phyloP scores from a whole-genome alignment of 805 yeast species.

The Blastobotrys attinorum region DNA sequence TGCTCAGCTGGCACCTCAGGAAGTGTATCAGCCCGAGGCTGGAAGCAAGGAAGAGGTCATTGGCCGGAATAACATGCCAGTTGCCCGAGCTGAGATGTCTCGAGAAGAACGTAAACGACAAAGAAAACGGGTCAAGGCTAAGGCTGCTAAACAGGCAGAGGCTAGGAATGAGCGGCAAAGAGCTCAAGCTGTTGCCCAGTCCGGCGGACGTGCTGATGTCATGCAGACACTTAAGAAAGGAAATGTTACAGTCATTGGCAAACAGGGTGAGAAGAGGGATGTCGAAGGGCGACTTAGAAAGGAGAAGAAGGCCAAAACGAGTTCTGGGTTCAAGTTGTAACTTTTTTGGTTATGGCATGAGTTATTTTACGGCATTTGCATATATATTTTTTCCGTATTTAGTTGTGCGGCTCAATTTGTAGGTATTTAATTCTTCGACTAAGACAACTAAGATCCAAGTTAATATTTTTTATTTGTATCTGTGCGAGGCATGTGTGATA shows the following conservation, averaged over 20 bases:
- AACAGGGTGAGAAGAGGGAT: constrained; percentile 67
- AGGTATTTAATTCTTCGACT: too few relatives aligned
- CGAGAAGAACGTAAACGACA: constrained; percentile 81
- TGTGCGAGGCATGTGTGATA: too few relatives aligned
- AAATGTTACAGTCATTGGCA: constrained; percentile 71
- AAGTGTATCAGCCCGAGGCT: constrained; percentile 49
- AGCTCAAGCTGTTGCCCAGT: constrained; percentile 31
- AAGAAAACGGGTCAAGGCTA: constrained; percentile 80
- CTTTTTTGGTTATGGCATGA: background rate
- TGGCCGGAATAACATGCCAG: constrained; percentile 63
- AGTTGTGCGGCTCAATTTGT: too few relatives aligned
- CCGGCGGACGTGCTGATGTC: constrained; percentile 52
- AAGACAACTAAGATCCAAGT: too few relatives aligned
- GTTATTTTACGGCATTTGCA: background rate
- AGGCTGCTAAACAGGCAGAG: constrained; percentile 48
- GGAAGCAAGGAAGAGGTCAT: constrained; percentile 46
- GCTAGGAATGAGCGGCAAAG: constrained; percentile 28
- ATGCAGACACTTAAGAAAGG: constrained; percentile 67
- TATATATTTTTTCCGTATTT: too few relatives aligned
- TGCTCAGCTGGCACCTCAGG: constrained; percentile 84
- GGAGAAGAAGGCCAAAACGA: constrained; percentile 19
- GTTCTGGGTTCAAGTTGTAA: constrained; percentile 27
- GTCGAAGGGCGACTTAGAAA: constrained; percentile 58
- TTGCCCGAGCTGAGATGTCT: constrained; percentile 72
- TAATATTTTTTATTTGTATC: too few relatives aligned